These are phyloP conservation scores for Digitaria exilis DNA, from an alignment of 202 grass and related monocot species.

Conservation along the genomic window DNA sequence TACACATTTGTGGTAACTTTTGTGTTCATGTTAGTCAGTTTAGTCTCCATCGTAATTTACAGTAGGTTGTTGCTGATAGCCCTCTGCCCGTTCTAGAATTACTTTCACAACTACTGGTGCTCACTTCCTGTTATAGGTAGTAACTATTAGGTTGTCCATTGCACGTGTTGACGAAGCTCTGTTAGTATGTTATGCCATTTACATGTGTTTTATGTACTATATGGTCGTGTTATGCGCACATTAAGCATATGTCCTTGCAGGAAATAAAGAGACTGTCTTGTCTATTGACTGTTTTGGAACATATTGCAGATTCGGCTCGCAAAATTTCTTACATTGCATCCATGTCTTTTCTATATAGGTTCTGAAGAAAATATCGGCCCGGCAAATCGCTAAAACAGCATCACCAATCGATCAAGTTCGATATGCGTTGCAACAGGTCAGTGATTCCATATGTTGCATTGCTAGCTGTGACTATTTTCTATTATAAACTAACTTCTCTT, in stretches of 20 bases:
- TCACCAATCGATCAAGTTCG: slow-evolving; percentile 83
- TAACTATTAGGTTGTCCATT: not conserved
- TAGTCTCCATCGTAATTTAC: not conserved
- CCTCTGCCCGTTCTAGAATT: not conserved
- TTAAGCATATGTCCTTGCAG: slow-evolving; percentile 7
- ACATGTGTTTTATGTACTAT: not conserved
- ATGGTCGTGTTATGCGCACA: not conserved
- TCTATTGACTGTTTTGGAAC: slow-evolving; percentile 29
- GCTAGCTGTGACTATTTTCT: not conserved
- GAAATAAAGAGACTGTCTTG: not conserved
- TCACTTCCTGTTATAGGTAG: not conserved
- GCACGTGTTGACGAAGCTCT: not conserved
- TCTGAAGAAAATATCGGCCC: slow-evolving; percentile 86
- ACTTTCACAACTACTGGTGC: not conserved
- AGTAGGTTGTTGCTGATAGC: not conserved
- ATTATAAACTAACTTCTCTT: not conserved
- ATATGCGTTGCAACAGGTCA: slow-evolving; percentile 88
- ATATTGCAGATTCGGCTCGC: not conserved
- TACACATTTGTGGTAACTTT: not conserved
- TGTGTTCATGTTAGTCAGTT: not conserved
- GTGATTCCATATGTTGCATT: slow-evolving; percentile 23
- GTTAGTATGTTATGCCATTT: not conserved
- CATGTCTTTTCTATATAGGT: slow-evolving; percentile 56
- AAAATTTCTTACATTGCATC: slow-evolving; percentile 17
- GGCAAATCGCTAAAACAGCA: slow-evolving; percentile 80